Evolutionary conservation across 1,139 yeast genomes (phyloP).

Genomic region (Yamadazyma membranifaciens): DNA sequence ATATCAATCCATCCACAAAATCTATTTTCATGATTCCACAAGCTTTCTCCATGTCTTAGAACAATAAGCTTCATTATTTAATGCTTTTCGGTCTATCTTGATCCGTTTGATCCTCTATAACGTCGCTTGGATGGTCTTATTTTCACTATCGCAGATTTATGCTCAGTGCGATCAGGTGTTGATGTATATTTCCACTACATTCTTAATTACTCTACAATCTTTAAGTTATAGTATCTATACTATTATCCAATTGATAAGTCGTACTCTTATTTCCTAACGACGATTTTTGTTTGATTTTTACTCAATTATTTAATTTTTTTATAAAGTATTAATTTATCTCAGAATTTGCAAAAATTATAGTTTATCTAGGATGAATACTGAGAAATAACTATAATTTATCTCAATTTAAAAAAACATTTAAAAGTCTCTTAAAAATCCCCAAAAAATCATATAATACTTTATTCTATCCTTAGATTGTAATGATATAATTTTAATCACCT

Average conservation of each 20-base stretch:
- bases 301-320: too few relatives aligned
- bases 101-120: too few relatives aligned
- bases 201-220: not conserved
- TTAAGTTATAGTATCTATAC: not conserved
- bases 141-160: not conserved
- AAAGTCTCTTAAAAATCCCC: conserved; percentile 1
- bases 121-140: too few relatives aligned
- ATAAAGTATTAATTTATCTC: too few relatives aligned
- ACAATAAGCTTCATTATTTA: conserved; percentile 33
- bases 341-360: too few relatives aligned
- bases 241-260: not conserved
- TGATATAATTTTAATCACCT: too few relatives aligned
- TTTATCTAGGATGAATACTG: too few relatives aligned
- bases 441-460: not conserved
- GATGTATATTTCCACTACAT: not conserved
- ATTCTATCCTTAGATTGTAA: too few relatives aligned
- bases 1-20: conserved; percentile 90
- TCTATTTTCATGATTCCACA: conserved; percentile 65
- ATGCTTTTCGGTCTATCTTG: not conserved
- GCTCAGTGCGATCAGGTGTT: conserved; percentile 5
- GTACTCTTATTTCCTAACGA: not conserved
- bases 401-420: not conserved
- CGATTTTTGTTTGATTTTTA: too few relatives aligned
- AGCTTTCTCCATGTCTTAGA: conserved; percentile 75
- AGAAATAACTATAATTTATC: too few relatives aligned